Evolutionary conservation across 2,329 filamentous ascomycete genomes (phyloP), one percentile per base, ranked within the genome.

Genomic region (Ophiocordyceps camponoti-leonardi): DNA sequence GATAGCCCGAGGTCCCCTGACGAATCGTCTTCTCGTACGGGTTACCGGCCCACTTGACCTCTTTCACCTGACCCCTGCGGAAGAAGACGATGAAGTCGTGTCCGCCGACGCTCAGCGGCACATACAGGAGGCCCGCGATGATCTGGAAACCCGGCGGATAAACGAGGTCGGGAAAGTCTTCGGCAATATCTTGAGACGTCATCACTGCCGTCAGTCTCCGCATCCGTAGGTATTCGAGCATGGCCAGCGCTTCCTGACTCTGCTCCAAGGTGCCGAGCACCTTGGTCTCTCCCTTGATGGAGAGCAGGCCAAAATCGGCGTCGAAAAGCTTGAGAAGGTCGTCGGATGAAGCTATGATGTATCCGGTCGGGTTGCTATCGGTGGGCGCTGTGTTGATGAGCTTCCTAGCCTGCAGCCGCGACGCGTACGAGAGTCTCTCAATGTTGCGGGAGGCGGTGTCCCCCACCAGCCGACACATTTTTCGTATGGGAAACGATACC

Each of bases 1-100:
- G 65, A 51, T 82, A 86, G 0, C 75, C 77, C 31, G 77, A 71
- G 0, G 83, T 88, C 1, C 83, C 83, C 55, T 83, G 73, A 52
- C 79, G 79, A 48, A 86, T 61, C 18, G 73, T 71, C 57, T 90
- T 92, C 48, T 92, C 82, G 54, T 92, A 88, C 0, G 86, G 86
- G 54, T 87, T 94, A 2, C 80, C 87, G 3, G 83, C 86, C 86
- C 81, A 94, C 59, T 81, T 88, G 19, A 84, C 85, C 61, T 86
- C 81, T 55, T 74, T 82, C 26, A 77, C 58, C 54, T 88, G 84
- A 0, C 81, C 79, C 52, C 73, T 81, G n/a, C 87, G 76, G 64
- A 94, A 93, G 57, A 94, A 93, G 0, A 87, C 83, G 41, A 94
- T 94, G 54, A 94, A 94, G 53, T 94, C 87, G 28, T 68, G 69